These are phyloP conservation scores for Scleromitrula shiraiana DNA, from an alignment of 2,329 filamentous ascomycete genomes.

Conservation along the genomic window DNA sequence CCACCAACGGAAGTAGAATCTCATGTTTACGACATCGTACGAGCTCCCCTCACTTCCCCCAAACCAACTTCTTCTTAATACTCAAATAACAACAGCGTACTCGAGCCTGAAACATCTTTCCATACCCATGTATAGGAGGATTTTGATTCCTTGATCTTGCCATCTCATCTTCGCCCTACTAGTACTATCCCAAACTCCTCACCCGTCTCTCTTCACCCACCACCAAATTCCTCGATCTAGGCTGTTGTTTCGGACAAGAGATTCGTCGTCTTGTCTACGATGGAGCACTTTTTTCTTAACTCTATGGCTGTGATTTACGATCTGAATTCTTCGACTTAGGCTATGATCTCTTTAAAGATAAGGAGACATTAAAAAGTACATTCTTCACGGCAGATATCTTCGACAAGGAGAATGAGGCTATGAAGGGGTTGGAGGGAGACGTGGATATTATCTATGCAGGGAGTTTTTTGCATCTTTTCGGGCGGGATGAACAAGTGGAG, in stretches of 20 bases:
- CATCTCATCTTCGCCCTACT: conserved; percentile 2
- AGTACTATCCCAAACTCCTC: conserved; percentile 8
- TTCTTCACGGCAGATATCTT: conserved; percentile 31
- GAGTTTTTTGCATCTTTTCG: conserved; percentile 11
- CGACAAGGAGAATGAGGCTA: conserved; percentile 18
- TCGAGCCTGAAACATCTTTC: conserved; percentile 15
- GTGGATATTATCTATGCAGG: conserved; percentile 9
- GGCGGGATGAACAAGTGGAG: conserved; percentile 10
- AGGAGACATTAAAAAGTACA: conserved; percentile 22
- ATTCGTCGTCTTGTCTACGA: conserved; percentile 31
- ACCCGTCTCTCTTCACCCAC: neutral
- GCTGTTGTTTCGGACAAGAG: conserved; percentile 33
- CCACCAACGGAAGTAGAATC: conserved; percentile 9
- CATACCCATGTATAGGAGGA: conserved; percentile 22
- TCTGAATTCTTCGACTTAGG: conserved; percentile 30
- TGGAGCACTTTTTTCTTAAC: conserved; percentile 26
- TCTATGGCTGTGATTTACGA: conserved; percentile 28
- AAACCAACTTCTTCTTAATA: neutral
- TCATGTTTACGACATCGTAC: conserved; percentile 13
- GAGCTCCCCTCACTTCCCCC: neutral
- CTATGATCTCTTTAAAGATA: conserved; percentile 32
- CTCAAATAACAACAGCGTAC: conserved; percentile 13
- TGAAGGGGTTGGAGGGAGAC: conserved; percentile 20
- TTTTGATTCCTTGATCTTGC: conserved; percentile 19
- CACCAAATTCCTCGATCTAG: conserved; percentile 29